These are phyloP conservation scores for Malus orientalis DNA, from an alignment of 306 rosid species.

Conservation along the genomic window DNA sequence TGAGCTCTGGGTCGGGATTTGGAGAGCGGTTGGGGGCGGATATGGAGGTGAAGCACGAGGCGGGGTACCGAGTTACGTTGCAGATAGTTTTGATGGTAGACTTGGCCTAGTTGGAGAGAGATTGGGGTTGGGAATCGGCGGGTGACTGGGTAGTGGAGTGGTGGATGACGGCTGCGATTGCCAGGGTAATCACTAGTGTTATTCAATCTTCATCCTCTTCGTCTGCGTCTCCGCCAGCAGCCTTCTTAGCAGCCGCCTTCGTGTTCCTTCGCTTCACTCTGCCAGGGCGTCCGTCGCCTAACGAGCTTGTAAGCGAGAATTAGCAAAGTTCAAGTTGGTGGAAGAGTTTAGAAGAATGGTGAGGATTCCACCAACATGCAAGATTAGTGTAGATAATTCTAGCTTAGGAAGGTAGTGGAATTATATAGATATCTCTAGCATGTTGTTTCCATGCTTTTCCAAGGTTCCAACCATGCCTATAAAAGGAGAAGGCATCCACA, in stretches of 20 bases:
- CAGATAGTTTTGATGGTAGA: conserved; percentile 38
- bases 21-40: conserved; percentile 10
- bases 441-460: too few relatives aligned
- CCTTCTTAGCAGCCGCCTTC: conserved; percentile 30
- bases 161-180: conserved; percentile 19
- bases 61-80: conserved; percentile 63
- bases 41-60: conserved; percentile 50
- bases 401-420: too few relatives aligned
- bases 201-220: conserved; percentile 63
- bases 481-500: too few relatives aligned
- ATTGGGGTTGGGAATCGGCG: conserved; percentile 9
- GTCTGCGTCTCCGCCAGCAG: conserved; percentile 57
- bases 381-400: too few relatives aligned
- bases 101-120: conserved; percentile 26
- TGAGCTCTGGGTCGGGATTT: conserved; percentile 43
- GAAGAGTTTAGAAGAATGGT: too few relatives aligned
- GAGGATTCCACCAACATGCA: too few relatives aligned
- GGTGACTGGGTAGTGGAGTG: conserved; percentile 7
- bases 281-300: conserved; percentile 63
- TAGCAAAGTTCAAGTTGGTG: too few relatives aligned
- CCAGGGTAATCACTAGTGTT: conserved; percentile 12
- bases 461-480: too few relatives aligned
- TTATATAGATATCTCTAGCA: too few relatives aligned
- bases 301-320: conserved; percentile 55
- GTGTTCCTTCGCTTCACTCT: conserved; percentile 60